Conservation (phyloP, 192 early-diverging fungal species). For the Linnemannia hyalina region DNA sequence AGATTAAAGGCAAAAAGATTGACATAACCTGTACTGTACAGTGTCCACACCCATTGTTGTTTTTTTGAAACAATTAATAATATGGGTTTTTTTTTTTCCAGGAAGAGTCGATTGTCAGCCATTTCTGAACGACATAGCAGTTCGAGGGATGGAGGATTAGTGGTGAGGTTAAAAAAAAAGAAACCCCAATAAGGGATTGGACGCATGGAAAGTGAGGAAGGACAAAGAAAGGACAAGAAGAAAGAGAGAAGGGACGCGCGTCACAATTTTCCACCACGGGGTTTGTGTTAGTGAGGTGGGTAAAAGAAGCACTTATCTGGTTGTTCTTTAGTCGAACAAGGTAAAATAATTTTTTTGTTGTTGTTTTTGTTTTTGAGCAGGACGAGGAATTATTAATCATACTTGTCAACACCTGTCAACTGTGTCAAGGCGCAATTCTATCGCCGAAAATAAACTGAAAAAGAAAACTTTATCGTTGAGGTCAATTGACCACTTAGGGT, state of each 20-base stretch:
- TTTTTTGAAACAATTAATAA: neutral
- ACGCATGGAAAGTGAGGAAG: neutral
- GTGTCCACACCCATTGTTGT: neutral
- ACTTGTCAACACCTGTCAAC: neutral
- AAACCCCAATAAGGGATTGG: neutral
- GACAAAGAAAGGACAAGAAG: neutral
- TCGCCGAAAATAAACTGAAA: neutral
- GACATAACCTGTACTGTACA: no score
- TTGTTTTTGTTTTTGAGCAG: slow-evolving; percentile 1
- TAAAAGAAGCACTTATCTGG: neutral
- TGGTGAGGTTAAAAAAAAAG: neutral
- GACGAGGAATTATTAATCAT: slow-evolving; percentile 8
- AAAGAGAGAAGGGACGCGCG: neutral
- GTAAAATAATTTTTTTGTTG: no score
- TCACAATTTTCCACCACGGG: neutral
- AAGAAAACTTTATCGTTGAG: neutral
- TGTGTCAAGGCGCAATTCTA: neutral
- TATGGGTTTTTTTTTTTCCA: neutral
- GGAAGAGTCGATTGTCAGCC: neutral
- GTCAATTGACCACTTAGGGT: neutral
- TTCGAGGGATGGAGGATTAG: no score
- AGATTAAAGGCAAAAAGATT: neutral
- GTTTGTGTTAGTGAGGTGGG: neutral
- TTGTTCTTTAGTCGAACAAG: neutral
- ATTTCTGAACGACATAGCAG: no score